These are phyloP conservation scores for Candida odintsovae DNA, from an alignment of 805 yeast genomes.

Conservation along the genomic window DNA sequence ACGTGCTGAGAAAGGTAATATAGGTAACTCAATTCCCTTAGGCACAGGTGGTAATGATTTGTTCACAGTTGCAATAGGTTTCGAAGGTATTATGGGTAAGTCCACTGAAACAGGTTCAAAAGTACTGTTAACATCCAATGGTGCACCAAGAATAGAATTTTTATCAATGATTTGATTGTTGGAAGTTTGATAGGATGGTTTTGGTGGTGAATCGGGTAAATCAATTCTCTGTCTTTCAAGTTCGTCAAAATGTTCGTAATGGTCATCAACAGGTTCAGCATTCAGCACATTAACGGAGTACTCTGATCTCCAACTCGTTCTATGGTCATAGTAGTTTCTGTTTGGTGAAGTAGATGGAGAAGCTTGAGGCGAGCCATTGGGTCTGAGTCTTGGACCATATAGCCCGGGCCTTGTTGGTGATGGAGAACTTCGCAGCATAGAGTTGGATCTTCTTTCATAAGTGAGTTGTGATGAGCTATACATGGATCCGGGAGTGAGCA, in stretches of 20 bases:
- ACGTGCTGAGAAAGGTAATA: slow-evolving; percentile 50
- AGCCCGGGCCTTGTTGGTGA: slow-evolving; percentile 14
- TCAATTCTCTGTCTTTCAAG: not conserved
- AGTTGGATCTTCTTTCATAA: not conserved
- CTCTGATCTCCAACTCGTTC: slow-evolving; percentile 25
- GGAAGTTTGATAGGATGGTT: not conserved
- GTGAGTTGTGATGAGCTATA: slow-evolving; percentile 1
- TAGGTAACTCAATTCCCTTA: slow-evolving; percentile 37
- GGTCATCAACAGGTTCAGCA: slow-evolving; percentile 3
- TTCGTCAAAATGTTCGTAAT: not conserved
- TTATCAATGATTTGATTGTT: not conserved
- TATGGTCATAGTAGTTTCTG: slow-evolving; percentile 21
- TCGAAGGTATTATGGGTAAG: not conserved
- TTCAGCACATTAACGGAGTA: slow-evolving; percentile 14
- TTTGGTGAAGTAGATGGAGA: slow-evolving; percentile 23
- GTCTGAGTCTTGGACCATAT: slow-evolving; percentile 20
- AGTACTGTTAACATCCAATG: not conserved
- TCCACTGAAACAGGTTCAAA: not conserved
- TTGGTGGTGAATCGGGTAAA: not conserved
- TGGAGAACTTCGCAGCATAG: slow-evolving; percentile 11
- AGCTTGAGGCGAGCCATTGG: slow-evolving; percentile 5
- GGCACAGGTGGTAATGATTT: slow-evolving; percentile 38
- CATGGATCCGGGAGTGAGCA: slow-evolving; percentile 8
- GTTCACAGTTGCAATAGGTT: not conserved
- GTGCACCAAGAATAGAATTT: not conserved